Evolutionary conservation across 2,329 filamentous ascomycete genomes (phyloP), one percentile per base, ranked within the genome.

Genomic region (Thielaviopsis musarum): DNA sequence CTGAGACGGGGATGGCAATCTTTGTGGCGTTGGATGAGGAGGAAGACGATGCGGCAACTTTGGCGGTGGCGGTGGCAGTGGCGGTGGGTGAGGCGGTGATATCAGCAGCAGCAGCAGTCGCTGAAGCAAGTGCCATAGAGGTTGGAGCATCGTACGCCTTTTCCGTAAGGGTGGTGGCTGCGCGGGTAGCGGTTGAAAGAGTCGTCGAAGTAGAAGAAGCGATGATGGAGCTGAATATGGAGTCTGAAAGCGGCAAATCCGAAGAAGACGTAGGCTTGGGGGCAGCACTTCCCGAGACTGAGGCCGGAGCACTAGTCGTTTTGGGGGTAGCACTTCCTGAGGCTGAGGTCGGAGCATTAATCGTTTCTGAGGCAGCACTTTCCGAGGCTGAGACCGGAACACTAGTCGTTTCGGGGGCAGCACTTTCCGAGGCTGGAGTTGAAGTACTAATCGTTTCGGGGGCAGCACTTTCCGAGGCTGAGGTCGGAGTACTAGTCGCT

Each of bases 1-100:
- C 62, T 19, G 61, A 61, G 9, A 63, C 54, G 3, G 61, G 61
- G 19, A 62, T 54, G 2, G 58, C 59, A 7, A 63, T 54, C 15
- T 61, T 60, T 34, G 54, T 57, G 17, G 30, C 22, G 5, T 28
- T n/a, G 13, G 34, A 15, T 2, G 54, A n/a, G 9, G 59, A 38
- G 6, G 45, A 49, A 15, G 59, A 19, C 19, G 53, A 51, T 4
- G 48, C 54, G 24, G 53, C 19, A 19, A 59, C n/a, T n/a, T n/a
- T n/a, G n/a, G n/a, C n/a, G n/a, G n/a, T n/a, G n/a, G n/a, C n/a
- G n/a, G n/a, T n/a, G n/a, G n/a, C 10, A 10, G 57, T 57, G 9
- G 60, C 54, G 19, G 48, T 57, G 6, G 57, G n/a, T 10, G 51
- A 49, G 4, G 56, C 38, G 1, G 45, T 53, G 17, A 55, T 26